phyloP scores from a whole-genome alignment of 495 filamentous ascomycete genomes.

The Lophium mytilinum region DNA sequence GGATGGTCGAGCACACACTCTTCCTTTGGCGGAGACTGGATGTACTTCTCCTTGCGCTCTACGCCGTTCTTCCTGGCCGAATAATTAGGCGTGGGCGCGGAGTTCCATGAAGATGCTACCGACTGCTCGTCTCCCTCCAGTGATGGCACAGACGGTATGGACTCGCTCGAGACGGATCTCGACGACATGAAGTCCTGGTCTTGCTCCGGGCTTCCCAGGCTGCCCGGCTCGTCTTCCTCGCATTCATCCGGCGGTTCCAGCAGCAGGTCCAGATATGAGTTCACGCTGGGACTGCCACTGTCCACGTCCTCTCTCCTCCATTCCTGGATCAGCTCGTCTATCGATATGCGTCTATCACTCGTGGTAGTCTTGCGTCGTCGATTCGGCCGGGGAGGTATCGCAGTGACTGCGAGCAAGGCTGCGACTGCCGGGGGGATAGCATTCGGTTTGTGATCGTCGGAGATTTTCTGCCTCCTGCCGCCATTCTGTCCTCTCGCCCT shows the following conservation, averaged over 20 bases:
- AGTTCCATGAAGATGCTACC: constrained; percentile 18
- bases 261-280: constrained; percentile 34
- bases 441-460: constrained; percentile 26
- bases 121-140: constrained; percentile 28
- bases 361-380: constrained; percentile 13
- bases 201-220: constrained; percentile 13
- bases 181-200: constrained; percentile 22
- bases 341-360: constrained; percentile 26
- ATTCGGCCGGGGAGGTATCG: constrained; percentile 32
- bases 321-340: constrained; percentile 36
- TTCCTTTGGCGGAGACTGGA: constrained; percentile 21
- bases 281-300: constrained; percentile 6
- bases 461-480: constrained; percentile 5
- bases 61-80: constrained; percentile 1
- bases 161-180: constrained; percentile 32
- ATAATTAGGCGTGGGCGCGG: constrained; percentile 22
- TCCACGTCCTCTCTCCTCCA: constrained; percentile 33
- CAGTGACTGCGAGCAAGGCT: constrained; percentile 37
- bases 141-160: constrained; percentile 31
- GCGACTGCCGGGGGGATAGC: constrained; percentile 38
- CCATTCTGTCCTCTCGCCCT: constrained; percentile 23
- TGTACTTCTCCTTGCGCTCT: constrained; percentile 23
- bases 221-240: constrained; percentile 24
- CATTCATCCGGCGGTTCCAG: constrained; percentile 28
- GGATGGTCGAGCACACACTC: constrained; percentile 33